Base-by-base conservation (phyloP, 768 basidiomycete genomes). In the Phaffia tasmanica region DNA sequence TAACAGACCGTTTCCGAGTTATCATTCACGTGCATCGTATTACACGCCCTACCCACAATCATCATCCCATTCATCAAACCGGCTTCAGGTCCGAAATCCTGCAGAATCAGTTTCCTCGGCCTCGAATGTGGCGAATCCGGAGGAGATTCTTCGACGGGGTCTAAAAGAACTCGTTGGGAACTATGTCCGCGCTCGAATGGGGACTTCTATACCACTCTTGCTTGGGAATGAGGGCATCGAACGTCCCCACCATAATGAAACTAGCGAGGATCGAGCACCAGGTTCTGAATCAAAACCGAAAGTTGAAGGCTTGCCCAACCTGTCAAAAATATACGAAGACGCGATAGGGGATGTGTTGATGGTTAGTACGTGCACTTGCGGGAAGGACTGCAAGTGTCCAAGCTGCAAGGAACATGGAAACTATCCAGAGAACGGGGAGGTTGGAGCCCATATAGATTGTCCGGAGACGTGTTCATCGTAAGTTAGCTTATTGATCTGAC, bases 331-430 rank as follows among this genome's bases (percentile, higher is more conserved):
- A 0, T n/a, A 51, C 11, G 73, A 74, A 48, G 71, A 72, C 49
- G 70, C 71, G 6, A 56, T 63, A 18, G 63, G 53, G 49, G 66
- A 63, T 27, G 61, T 60, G 9, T 56, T 35, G 47, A 71, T 72
- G 50, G 71, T 76, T 53, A 72, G 71, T 11, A 74, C 72, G 0
- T 77, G 76, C 66, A 76, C 74, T 15, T 77, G 76, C 65, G 76
- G 75, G 1, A 72, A 74, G 23, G 72, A 72, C 15, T 77, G 76
- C 55, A 70, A 70, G 21, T 77, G 76, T 71, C 73, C 76, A 9
- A 75, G 74, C 5, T 77, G 76, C 57, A 68, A 70, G 4, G 72
- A 72, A 18, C 76, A 77, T 61, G 70, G 68, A 30, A 72, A 71
- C 51, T 58, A 64, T 1, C 56, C 56, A 29, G 23, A 27, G 23